Base-by-base conservation (phyloP, 2,329 filamentous ascomycete genomes). In the Daldinia sp. region DNA sequence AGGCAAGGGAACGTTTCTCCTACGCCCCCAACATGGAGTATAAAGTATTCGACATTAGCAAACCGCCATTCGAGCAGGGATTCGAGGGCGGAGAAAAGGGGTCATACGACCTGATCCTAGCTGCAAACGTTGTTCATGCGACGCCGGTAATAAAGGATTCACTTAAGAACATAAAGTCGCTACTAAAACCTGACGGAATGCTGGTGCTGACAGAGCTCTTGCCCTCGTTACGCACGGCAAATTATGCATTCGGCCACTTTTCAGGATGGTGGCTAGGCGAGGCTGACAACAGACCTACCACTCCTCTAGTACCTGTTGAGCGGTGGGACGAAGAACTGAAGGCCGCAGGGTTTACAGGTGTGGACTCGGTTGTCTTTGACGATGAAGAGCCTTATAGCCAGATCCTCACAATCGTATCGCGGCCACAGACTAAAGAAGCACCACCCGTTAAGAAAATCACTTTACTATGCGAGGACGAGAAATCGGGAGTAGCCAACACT, bases 241-340 rank as follows among this genome's bases (percentile, higher is more conserved):
- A 78, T 53, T 78, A 74, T 56, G 71, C 77, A 37, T 74, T 79
- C 39, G 79, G 79, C 1, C 68, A 74, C 0, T 73, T 81, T 6
- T 64, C 77, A 0, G 79, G 78, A 0, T 82, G 81, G 80, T 82
- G 80, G 81, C 68, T 78, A 0, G 79, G 79, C 1, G 71, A 72
- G 6, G 71, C 73, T 1, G 77, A 80, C 12, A 63, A 53, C 5
- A 74, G 79, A 6, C n/a, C 65, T 1, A 65, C 73, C 0, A 74
- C 75, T 56, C 79, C 80, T 2, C 74, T 73, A 7, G 68, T 79
- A 6, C 58, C 71, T 0, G 54, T 74, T 1, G 70, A 75, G 1
- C 56, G 74, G 6, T 81, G 79, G 80, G 67, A 77, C 1, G 4
- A 26, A 1, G 74, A 78, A 6, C 65, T 81, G 2, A 68, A 65